Conservation (phyloP, 345 rosid genomes). For the Rhodamnia rubescens region DNA sequence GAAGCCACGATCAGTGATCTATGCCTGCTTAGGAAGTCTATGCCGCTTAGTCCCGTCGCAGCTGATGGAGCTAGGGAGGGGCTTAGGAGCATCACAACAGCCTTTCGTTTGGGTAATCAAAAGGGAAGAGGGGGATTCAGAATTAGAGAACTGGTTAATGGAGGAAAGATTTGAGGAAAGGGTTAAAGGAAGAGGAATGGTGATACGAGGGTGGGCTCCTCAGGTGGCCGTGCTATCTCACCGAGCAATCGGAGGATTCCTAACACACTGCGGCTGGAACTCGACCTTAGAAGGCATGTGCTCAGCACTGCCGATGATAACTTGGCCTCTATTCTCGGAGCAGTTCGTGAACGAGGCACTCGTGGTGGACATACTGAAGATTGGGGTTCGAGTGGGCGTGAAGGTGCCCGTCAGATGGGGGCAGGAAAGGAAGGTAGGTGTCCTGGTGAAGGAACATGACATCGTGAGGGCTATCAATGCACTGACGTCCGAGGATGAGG, state of each 20-base stretch:
- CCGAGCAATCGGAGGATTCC: slow-evolving; percentile 50
- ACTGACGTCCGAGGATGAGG: slow-evolving; percentile 41
- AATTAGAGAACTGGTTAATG: slow-evolving; percentile 40
- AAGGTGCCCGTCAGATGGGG: slow-evolving; percentile 64
- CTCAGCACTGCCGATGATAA: slow-evolving; percentile 58
- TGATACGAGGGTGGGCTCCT: slow-evolving; percentile 84
- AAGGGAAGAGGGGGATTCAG: slow-evolving; percentile 26
- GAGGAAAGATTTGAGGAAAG: slow-evolving; percentile 40
- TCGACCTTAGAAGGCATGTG: slow-evolving; percentile 59
- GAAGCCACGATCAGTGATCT: slow-evolving; percentile 51
- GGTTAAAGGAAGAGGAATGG: slow-evolving; percentile 40
- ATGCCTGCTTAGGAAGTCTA: slow-evolving; percentile 68
- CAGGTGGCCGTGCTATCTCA: slow-evolving; percentile 68
- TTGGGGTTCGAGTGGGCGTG: slow-evolving; percentile 74
- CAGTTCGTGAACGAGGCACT: slow-evolving; percentile 72
- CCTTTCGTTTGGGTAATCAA: slow-evolving; percentile 77
- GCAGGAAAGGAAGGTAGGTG: slow-evolving; percentile 54
- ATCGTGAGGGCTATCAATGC: slow-evolving; percentile 27
- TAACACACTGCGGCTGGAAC: slow-evolving; percentile 91
- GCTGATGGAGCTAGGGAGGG: slow-evolving; percentile 53
- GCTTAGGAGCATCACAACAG: slow-evolving; percentile 42
- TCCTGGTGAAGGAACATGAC: slow-evolving; percentile 38
- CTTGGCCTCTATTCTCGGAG: slow-evolving; percentile 75
- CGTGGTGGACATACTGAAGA: slow-evolving; percentile 40
- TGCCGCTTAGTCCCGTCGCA: slow-evolving; percentile 57